Evolutionary conservation across 306 rosid species (phyloP).

Genomic region (Gastrolobium villosum): DNA sequence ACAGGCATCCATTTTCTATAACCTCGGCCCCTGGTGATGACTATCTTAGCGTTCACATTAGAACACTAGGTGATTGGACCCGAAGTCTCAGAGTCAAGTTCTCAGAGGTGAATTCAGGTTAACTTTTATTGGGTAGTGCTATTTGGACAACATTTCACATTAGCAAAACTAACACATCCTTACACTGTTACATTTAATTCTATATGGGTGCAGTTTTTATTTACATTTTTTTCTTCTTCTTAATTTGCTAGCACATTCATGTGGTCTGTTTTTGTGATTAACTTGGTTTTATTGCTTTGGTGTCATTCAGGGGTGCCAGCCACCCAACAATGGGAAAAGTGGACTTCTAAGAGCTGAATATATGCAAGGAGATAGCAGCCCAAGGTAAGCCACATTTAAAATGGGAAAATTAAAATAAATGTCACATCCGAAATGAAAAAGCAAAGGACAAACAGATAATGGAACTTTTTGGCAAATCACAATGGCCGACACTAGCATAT

Average conservation of each 20-base stretch:
- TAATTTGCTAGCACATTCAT: not conserved
- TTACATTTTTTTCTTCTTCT: not conserved
- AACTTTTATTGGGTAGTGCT: slow-evolving; percentile 44
- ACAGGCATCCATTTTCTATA: slow-evolving; percentile 83
- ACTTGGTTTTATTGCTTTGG: slow-evolving; percentile 12
- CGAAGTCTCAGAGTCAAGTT: slow-evolving; percentile 61
- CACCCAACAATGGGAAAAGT: slow-evolving; percentile 59
- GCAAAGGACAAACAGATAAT: not conserved
- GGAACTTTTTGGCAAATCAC: not conserved
- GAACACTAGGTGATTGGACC: slow-evolving; percentile 75
- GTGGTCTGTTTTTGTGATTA: slow-evolving; percentile 8
- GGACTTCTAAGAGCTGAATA: slow-evolving; percentile 70
- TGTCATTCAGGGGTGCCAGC: slow-evolving; percentile 65
- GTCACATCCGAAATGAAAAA: not conserved
- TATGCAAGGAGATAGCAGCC: slow-evolving; percentile 53
- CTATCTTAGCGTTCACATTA: slow-evolving; percentile 73
- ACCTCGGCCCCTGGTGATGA: slow-evolving; percentile 77
- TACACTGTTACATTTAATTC: not conserved
- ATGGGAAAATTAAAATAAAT: not conserved
- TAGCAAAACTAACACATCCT: slow-evolving; percentile 1
- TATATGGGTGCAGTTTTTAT: not conserved
- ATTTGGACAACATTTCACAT: slow-evolving; percentile 10
- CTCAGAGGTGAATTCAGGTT: slow-evolving; percentile 60
- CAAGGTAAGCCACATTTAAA: slow-evolving; percentile 44
- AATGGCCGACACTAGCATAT: not conserved